These are phyloP conservation scores for Imleria badia DNA, from an alignment of 768 basidiomycete species.

Conservation along the genomic window DNA sequence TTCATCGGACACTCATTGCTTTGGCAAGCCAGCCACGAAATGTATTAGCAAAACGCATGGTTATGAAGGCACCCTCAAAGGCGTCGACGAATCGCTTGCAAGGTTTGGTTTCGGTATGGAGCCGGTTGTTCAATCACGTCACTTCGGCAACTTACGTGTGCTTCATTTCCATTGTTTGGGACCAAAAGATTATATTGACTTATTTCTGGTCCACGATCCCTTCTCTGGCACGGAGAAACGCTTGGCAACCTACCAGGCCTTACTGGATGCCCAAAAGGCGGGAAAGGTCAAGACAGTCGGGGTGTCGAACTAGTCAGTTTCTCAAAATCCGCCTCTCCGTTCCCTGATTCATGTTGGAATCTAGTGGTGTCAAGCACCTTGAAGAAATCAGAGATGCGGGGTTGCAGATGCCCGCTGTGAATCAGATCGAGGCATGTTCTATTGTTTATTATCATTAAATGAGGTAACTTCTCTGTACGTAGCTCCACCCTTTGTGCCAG, in stretches of 20 bases:
- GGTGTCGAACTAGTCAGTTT: slow-evolving; percentile 77
- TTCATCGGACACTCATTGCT: slow-evolving; percentile 1
- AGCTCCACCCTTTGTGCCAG: slow-evolving; percentile 84
- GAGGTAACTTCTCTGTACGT: slow-evolving; percentile 9
- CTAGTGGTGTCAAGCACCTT: slow-evolving; percentile 68
- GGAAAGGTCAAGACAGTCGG: slow-evolving; percentile 76
- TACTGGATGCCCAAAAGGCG: slow-evolving; percentile 56
- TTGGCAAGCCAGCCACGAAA: slow-evolving; percentile 57
- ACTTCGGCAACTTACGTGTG: slow-evolving; percentile 9
- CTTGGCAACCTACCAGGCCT: slow-evolving; percentile 68
- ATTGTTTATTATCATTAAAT: background rate
- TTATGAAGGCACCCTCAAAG: slow-evolving; percentile 57
- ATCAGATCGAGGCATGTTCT: slow-evolving; percentile 71
- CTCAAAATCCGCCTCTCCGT: background rate
- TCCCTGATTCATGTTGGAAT: background rate
- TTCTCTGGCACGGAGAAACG: slow-evolving; percentile 60
- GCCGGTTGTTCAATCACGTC: background rate
- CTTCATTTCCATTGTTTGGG: background rate
- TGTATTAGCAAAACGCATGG: slow-evolving; percentile 56
- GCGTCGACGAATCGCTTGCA: slow-evolving; percentile 61
- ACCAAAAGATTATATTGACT: slow-evolving; percentile 58
- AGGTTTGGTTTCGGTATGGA: slow-evolving; percentile 56
- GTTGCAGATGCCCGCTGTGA: slow-evolving; percentile 65
- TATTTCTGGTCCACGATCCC: slow-evolving; percentile 80
- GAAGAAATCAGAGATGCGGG: slow-evolving; percentile 70